Base-by-base conservation (phyloP, 1,284 basidiomycete species). In the Cutaneotrichosporon cyanovorans region DNA sequence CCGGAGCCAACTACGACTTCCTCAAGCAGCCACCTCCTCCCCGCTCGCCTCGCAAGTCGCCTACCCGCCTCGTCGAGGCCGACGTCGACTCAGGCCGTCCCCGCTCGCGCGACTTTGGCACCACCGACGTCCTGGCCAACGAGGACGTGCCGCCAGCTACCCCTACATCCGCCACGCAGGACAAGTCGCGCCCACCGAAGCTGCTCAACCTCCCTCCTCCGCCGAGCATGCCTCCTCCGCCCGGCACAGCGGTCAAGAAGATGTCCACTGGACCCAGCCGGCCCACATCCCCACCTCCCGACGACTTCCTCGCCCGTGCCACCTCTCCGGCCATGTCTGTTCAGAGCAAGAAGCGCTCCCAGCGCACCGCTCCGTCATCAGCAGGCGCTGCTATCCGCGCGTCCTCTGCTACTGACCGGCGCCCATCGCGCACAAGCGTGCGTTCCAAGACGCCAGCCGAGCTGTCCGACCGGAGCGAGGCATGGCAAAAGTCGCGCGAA, bases 221-320 rank as follows among this genome's bases (percentile, higher is more conserved):
- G 0, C 87, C 87, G 9, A 79, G 80, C 50, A 75, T 77, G 53
- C 88, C 85, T 0, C 89, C 89, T 8, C 86, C 88, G 10, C 74
- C 81, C 0, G 76, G 68, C 6, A 47, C 58, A 0, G 55, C 61
- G 6, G 39, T 57, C 54, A 71, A 66, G 58, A 69, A 65, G 51
- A 66, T 66, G 62, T 65, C 65, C 3, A 65, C 62, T 21, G 62
- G 60, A 23, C 81, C 83, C 8, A 31, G 84, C 18, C 77, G 88
- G 41, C 88, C 90, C 0, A 84, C 81, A 0, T 93, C 90, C 0
- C 88, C 90, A 1, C 88, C 89, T 5, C 90, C 89, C 5, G 76
- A 84, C 12, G 88, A 93, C 50, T 83, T 89, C 58, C 81, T 91
- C 51, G 82, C 86, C 57, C 83, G 88, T 20, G 86, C 88, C 1